Evolutionary conservation across 139 green algal species (phyloP), one percentile per base, ranked within the genome.

Genomic region (Ettlia oleoabundans): DNA sequence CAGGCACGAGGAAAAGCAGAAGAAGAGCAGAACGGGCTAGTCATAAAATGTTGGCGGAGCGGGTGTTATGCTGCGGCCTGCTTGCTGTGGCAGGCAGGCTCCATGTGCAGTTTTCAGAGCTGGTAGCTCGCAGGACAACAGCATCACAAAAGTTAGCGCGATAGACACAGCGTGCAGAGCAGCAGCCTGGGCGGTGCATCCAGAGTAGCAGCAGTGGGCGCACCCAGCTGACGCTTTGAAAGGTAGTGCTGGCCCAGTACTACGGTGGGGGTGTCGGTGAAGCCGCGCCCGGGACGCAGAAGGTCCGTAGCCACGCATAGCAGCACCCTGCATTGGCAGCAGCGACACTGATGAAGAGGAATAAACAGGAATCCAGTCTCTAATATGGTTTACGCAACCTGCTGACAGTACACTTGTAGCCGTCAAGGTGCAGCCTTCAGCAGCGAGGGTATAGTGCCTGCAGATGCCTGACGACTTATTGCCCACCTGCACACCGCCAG

Each of bases 201-300:
- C 64, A 71, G 30, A 30, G 0, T 13, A 71, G 58, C 58, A 26
- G 7, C 43, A 4, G 13, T 32, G 28, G 22, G 35, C 76, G 3
- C 65, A 84, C 79, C 79, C 53, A 84, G 66, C 42, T 79, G 58
- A 5, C 79, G 67, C 10, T 41, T 40, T 0, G 79, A 84, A n/a
- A 84, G 67, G 66, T 68, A 68, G 55, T 84, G 79, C 24, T 79
- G 68, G 18, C 67, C 53, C 8, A 84, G 68, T 7, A 76, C 33
- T 1, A 63, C 52, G 8, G 72, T 58, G 38, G 79, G 79, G 3
- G 52, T 79, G 52, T 84, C 79, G 6, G 28, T 24, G 51, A 79
- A 79, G 21, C n/a, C 66, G 8, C 30, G 30, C 4, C 79, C 79
- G 3, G 79, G 38, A 19, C 79, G 67, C 68, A 84, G 38, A 37